Percentiles rank a stretch among this genome's conserved stretches.
Conservation (phyloP, 371 early-diverging fungal species). For the Mortierella sp. region DNA sequence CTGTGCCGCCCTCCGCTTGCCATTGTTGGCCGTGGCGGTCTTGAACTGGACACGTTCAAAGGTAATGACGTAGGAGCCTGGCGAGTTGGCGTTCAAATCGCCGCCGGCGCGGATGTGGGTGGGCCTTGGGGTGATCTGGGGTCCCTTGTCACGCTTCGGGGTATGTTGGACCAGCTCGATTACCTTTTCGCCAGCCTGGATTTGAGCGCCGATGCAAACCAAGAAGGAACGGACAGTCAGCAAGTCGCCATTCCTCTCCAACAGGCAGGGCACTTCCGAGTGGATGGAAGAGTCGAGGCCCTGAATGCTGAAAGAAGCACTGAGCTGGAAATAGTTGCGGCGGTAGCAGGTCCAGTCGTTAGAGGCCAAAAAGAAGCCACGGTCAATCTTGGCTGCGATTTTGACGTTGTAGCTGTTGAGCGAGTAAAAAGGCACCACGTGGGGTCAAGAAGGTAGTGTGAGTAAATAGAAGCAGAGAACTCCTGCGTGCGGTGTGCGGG, state of each 20-base stretch:
- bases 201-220: slow-evolving; percentile 81
- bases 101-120: slow-evolving; percentile 75
- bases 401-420: slow-evolving; percentile 58
- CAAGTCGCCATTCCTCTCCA: slow-evolving; percentile 66
- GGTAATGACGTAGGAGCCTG: slow-evolving; percentile 75
- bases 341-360: slow-evolving; percentile 96
- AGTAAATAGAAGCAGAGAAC: not conserved
- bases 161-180: slow-evolving; percentile 94
- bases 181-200: slow-evolving; percentile 76
- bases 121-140: slow-evolving; percentile 81
- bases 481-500: not conserved
- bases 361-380: slow-evolving; percentile 86
- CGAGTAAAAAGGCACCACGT: not conserved
- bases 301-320: slow-evolving; percentile 78
- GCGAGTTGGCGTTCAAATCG: slow-evolving; percentile 65
- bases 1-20: slow-evolving; percentile 90
- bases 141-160: slow-evolving; percentile 95
- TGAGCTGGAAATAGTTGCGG: slow-evolving; percentile 95
- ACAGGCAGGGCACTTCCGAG: slow-evolving; percentile 73
- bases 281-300: slow-evolving; percentile 58
- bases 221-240: slow-evolving; percentile 72
- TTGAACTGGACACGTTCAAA: slow-evolving; percentile 98
- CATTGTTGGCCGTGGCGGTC: slow-evolving; percentile 95
- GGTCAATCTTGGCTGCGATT: slow-evolving; percentile 78
- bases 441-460: slow-evolving; percentile 4